Conservation (phyloP, 2,329 filamentous ascomycete species). For the Dactylonectria macrodidyma region DNA sequence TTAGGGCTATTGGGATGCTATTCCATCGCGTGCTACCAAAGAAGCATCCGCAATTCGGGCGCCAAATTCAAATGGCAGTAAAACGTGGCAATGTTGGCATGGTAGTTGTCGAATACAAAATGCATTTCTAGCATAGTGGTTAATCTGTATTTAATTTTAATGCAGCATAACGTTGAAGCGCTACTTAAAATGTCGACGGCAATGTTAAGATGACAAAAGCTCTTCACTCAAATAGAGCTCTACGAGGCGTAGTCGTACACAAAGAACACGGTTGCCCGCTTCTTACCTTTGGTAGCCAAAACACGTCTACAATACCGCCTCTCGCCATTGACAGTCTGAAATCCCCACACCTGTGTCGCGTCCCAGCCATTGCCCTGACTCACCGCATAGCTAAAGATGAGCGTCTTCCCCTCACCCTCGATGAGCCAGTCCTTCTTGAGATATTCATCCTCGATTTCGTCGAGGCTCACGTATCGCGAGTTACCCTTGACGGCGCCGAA, state of each 20-base stretch:
- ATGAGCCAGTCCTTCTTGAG: conserved; percentile 73
- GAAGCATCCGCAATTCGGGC: too few relatives aligned
- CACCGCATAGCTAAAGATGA: conserved; percentile 75
- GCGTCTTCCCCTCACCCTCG: conserved; percentile 71
- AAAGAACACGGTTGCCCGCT: conserved; percentile 66
- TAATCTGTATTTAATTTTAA: too few relatives aligned
- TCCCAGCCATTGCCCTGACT: conserved; percentile 68
- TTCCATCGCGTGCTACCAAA: too few relatives aligned
- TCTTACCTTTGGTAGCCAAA: conserved; percentile 64
- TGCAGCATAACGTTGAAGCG: too few relatives aligned
- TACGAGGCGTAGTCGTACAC: conserved; percentile 67
- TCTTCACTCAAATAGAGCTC: background rate
- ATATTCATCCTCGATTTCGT: conserved; percentile 68
- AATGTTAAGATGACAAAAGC: too few relatives aligned
- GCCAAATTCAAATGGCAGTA: too few relatives aligned
- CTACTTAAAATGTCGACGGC: too few relatives aligned
- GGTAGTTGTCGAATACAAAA: too few relatives aligned
- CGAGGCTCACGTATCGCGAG: conserved; percentile 64
- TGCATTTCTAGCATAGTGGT: too few relatives aligned
- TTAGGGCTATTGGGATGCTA: too few relatives aligned
- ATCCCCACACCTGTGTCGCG: conserved; percentile 73
- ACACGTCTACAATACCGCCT: conserved; percentile 68
- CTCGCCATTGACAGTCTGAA: conserved; percentile 67
- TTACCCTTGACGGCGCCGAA: conserved; percentile 80
- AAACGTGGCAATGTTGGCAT: too few relatives aligned